phyloP scores from a whole-genome alignment of 306 rosid genomes.

The Cyamopsis tetragonoloba region DNA sequence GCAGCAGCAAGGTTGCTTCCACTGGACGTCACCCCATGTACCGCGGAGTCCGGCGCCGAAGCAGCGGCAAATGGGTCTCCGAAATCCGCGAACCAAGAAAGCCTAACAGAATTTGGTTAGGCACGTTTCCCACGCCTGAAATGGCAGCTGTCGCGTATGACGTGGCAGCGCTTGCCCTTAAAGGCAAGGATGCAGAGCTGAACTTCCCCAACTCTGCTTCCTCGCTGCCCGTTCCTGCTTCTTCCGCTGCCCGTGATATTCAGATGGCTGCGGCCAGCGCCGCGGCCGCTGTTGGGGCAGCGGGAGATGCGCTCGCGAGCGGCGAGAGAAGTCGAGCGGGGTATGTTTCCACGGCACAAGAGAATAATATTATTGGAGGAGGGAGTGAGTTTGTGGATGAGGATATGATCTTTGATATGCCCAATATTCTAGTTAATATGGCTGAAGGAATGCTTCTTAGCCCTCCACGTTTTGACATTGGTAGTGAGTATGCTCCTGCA shows the following conservation, averaged over 20 bases:
- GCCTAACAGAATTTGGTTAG: constrained; percentile 74
- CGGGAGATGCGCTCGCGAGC: constrained; percentile 21
- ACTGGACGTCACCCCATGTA: constrained; percentile 36
- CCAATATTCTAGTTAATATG: constrained; percentile 72
- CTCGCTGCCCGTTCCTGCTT: constrained; percentile 76
- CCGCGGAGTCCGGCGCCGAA: constrained; percentile 48
- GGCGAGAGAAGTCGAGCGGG: background rate
- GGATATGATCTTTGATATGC: constrained; percentile 87
- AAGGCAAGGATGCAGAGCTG: constrained; percentile 65
- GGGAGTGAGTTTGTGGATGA: constrained; percentile 55
- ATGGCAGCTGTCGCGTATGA: constrained; percentile 96
- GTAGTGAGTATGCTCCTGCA: background rate
- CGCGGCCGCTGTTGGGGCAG: constrained; percentile 68
- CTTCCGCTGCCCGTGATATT: constrained; percentile 70
- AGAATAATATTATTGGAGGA: background rate
- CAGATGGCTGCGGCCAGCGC: constrained; percentile 78
- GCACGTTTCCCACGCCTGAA: constrained; percentile 81
- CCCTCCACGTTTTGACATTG: constrained; percentile 73
- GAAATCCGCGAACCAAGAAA: constrained; percentile 47
- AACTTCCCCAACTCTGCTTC: constrained; percentile 84
- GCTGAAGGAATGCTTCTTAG: constrained; percentile 92
- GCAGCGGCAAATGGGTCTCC: constrained; percentile 52
- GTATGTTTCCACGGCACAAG: background rate
- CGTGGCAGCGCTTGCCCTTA: constrained; percentile 86
- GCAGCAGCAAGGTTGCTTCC: constrained; percentile 24